Evolutionary conservation across 1,139 yeast species (phyloP).

Genomic region (Candida sanyaensis): DNA sequence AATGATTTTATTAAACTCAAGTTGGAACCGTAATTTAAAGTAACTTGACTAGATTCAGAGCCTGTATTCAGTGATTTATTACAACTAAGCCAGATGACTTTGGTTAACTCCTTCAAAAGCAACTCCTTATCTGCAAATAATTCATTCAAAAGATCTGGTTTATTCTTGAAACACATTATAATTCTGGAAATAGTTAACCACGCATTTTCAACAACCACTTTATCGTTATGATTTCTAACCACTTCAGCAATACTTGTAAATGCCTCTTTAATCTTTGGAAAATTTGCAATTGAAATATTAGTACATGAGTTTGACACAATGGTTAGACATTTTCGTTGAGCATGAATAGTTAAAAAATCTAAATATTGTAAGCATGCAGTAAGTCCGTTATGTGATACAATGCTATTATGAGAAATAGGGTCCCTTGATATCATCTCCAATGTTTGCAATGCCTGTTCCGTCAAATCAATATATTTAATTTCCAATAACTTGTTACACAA

Average conservation of each 20-base stretch:
- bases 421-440: conserved; percentile 67
- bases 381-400: conserved; percentile 63
- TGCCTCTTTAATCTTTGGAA: conserved; percentile 52
- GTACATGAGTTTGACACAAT: conserved; percentile 79
- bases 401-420: conserved; percentile 48
- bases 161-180: conserved; percentile 51
- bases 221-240: conserved; percentile 59
- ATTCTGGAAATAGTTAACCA: conserved; percentile 69
- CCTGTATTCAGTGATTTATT: conserved; percentile 25
- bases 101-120: conserved; percentile 28
- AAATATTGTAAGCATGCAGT: conserved; percentile 69
- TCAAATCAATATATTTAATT: conserved; percentile 82
- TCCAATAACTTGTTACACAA: conserved; percentile 70
- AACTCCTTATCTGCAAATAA: conserved; percentile 36
- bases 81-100: conserved; percentile 30
- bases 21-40: conserved; percentile 32
- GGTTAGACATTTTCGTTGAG: conserved; percentile 79
- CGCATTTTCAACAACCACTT: conserved; percentile 65
- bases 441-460: conserved; percentile 88
- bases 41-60: conserved; percentile 19
- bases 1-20: conserved; percentile 46
- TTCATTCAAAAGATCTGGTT: conserved; percentile 47
- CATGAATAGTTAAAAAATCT: conserved; percentile 88
- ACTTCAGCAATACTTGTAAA: conserved; percentile 66
- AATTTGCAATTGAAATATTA: conserved; percentile 45